Evolutionary conservation across 2,329 filamentous ascomycete genomes (phyloP).

Genomic region (Talaromyces amestolkiae): DNA sequence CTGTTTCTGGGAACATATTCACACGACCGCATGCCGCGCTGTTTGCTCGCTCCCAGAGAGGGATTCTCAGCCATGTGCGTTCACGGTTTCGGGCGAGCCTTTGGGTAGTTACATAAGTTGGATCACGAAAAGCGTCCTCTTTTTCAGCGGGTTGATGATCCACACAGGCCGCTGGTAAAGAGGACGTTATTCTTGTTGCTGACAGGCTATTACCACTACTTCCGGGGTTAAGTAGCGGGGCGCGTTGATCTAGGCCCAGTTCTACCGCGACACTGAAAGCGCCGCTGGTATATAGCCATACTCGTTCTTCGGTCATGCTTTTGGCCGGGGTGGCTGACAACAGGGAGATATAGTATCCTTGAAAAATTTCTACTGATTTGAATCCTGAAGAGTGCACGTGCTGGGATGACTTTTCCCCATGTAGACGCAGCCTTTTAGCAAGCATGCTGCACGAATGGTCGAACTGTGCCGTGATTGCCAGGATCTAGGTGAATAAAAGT

Average conservation of each 20-base stretch:
- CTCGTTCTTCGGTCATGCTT: constrained; percentile 30
- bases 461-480: no score
- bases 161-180: not conserved
- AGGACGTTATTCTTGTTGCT: not conserved
- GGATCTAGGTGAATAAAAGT: no score
- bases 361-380: no score
- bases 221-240: not conserved
- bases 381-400: no score
- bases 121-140: not conserved
- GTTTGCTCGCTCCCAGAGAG: constrained; percentile 33
- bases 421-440: no score
- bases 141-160: not conserved
- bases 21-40: constrained; percentile 30
- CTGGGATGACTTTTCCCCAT: no score
- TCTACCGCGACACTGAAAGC: constrained; percentile 30
- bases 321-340: no score
- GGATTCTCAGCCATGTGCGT: no score
- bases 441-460: no score
- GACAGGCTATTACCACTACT: not conserved
- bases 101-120: not conserved
- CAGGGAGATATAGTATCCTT: no score
- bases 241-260: constrained; percentile 27
- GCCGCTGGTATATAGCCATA: constrained; percentile 33
- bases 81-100: no score
- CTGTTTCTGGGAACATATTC: constrained; percentile 30